Percentiles rank a stretch among this genome's conserved stretches.
These are phyloP conservation scores for Miscanthus sacchariflorus DNA, from an alignment of 202 grass and related monocot genomes.

Conservation along the genomic window DNA sequence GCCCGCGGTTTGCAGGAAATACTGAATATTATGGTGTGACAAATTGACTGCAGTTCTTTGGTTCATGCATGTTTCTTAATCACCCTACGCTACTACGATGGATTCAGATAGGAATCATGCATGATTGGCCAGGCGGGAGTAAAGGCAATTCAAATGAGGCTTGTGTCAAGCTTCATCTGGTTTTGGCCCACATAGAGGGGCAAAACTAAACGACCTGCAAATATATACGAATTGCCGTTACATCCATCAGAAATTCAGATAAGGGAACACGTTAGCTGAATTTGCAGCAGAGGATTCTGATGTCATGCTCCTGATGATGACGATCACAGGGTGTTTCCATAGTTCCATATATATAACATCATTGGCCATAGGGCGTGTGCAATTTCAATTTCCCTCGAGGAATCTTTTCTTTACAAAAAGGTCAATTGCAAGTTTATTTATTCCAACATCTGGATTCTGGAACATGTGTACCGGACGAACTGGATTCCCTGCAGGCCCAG, in stretches of 20 bases:
- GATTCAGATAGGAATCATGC: no score
- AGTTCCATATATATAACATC: no score
- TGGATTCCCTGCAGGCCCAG: neutral
- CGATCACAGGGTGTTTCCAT: neutral
- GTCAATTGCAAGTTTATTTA: neutral
- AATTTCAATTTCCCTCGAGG: neutral
- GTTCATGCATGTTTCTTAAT: neutral
- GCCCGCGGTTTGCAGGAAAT: neutral
- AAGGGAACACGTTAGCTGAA: neutral
- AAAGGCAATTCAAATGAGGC: neutral
- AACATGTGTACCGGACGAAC: neutral
- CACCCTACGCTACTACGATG: neutral
- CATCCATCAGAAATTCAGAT: neutral
- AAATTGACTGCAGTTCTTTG: conserved; percentile 23
- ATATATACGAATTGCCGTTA: neutral
- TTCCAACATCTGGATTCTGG: conserved; percentile 20
- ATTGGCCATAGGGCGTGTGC: neutral
- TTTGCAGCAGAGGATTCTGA: neutral
- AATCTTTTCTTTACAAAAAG: neutral
- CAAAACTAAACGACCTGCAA: neutral
- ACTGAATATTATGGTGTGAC: neutral
- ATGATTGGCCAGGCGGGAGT: no score
- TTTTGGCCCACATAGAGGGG: neutral
- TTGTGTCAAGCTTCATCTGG: neutral
- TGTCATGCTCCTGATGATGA: neutral